Conservation (phyloP, 1,139 yeast genomes). For the Zygoascus meyerae region DNA sequence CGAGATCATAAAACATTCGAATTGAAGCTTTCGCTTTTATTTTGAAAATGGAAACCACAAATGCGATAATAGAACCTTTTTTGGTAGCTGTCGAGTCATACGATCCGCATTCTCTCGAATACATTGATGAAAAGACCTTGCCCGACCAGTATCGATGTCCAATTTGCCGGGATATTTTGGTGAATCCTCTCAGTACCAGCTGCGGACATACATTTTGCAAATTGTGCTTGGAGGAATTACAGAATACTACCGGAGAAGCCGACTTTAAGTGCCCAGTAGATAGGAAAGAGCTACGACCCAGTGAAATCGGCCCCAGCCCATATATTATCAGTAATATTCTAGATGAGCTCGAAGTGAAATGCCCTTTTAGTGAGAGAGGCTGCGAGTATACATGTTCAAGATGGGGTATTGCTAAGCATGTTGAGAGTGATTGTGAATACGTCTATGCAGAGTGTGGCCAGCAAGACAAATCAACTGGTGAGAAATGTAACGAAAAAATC, state of each 20-base stretch:
- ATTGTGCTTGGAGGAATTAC: conserved; percentile 21
- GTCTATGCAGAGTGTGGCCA: conserved; percentile 44
- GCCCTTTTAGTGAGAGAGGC: conserved; percentile 51
- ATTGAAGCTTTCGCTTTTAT: too few relatives aligned
- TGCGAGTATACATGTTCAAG: conserved; percentile 55
- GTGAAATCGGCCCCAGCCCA: conserved; percentile 57
- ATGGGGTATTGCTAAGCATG: conserved; percentile 55
- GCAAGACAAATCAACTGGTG: conserved; percentile 4
- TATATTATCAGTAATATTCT: conserved; percentile 53
- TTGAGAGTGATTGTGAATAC: conserved; percentile 44
- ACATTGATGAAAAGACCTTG: conserved; percentile 27
- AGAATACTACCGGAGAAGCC: conserved; percentile 11
- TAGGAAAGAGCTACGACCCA: conserved; percentile 41
- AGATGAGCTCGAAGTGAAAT: conserved; percentile 54
- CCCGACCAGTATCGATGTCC: conserved; percentile 43
- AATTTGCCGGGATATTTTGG: conserved; percentile 32
- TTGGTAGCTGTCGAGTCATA: too few relatives aligned
- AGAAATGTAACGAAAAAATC: conserved; percentile 16
- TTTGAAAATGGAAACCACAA: too few relatives aligned
- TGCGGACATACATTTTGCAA: conserved; percentile 37
- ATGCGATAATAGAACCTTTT: too few relatives aligned
- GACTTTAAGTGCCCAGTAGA: conserved; percentile 54
- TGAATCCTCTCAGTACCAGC: conserved; percentile 31
- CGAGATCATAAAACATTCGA: too few relatives aligned
- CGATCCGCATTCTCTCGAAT: conserved; percentile 28